Conservation (phyloP, 2,329 filamentous ascomycete genomes). For the Colletotrichum abscissum region DNA sequence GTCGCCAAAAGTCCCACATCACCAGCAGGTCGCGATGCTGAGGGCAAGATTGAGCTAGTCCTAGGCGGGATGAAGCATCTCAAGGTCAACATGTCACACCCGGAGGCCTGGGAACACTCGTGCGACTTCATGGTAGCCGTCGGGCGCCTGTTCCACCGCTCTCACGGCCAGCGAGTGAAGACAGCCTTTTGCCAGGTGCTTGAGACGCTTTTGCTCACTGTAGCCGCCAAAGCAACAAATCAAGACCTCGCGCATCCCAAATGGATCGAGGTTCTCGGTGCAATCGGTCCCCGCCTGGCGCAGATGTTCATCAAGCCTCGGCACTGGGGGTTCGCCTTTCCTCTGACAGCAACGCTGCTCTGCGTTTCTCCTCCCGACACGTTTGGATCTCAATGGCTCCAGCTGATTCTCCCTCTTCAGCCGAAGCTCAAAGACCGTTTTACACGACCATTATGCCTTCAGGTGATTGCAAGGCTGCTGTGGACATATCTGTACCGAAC, state of each 20-base stretch:
- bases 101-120: slow-evolving; percentile 83
- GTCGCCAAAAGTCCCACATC: slow-evolving; percentile 73
- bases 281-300: slow-evolving; percentile 80
- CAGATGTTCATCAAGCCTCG: slow-evolving; percentile 92
- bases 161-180: slow-evolving; percentile 91
- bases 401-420: slow-evolving; percentile 81
- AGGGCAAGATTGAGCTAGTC: slow-evolving; percentile 87
- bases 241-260: slow-evolving; percentile 82
- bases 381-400: slow-evolving; percentile 88
- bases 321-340: slow-evolving; percentile 91
- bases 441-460: slow-evolving; percentile 82
- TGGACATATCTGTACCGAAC: slow-evolving; percentile 96
- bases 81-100: slow-evolving; percentile 78
- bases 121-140: slow-evolving; percentile 90
- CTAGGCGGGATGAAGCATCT: slow-evolving; percentile 93
- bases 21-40: slow-evolving; percentile 71
- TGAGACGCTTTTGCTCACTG: slow-evolving; percentile 85
- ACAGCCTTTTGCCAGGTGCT: slow-evolving; percentile 94
- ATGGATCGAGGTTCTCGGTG: slow-evolving; percentile 87
- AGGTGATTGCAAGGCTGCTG: slow-evolving; percentile 88
- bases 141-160: slow-evolving; percentile 83
- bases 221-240: slow-evolving; percentile 82
- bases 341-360: slow-evolving; percentile 85
- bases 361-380: slow-evolving; percentile 88
- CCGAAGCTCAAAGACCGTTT: slow-evolving; percentile 86